Percentiles rank a stretch among this genome's conserved stretches.
Evolutionary conservation across 177 flowering plant species (phyloP).

Genomic region (Tripterygium wilfordii): DNA sequence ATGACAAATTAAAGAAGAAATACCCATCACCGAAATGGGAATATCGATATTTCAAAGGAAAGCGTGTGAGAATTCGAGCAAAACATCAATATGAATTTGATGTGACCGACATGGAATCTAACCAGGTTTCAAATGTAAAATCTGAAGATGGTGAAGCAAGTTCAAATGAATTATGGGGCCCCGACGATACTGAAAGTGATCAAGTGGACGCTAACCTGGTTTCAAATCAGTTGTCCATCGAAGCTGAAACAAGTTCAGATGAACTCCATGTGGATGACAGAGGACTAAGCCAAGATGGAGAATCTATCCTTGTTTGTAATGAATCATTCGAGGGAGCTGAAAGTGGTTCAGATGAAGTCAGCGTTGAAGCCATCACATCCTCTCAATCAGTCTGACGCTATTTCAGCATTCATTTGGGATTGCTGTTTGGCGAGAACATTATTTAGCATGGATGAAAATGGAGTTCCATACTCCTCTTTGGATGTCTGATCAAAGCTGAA

Average conservation of each 20-base stretch:
- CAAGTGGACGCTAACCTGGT: slow-evolving; percentile 7
- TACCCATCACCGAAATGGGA: slow-evolving; percentile 89
- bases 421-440: too few species aligned
- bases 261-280: neutral
- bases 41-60: slow-evolving; percentile 71
- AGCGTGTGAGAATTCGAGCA: slow-evolving; percentile 54
- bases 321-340: neutral
- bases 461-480: too few species aligned
- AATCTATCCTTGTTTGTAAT: neutral
- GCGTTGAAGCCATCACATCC: too few species aligned
- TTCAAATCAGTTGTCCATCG: too few species aligned
- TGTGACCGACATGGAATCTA: neutral
- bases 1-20: slow-evolving; percentile 57
- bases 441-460: too few species aligned
- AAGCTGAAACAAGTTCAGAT: neutral
- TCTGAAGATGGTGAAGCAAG: neutral
- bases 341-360: neutral
- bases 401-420: too few species aligned
- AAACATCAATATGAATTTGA: slow-evolving; percentile 17
- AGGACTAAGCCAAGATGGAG: neutral
- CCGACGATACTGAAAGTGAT: slow-evolving; percentile 3
- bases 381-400: too few species aligned
- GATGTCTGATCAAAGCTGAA: too few species aligned
- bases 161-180: too few species aligned
- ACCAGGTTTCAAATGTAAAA: neutral